These are phyloP conservation scores for Boletellus emodensis DNA, from an alignment of 768 basidiomycete species.

Conservation along the genomic window DNA sequence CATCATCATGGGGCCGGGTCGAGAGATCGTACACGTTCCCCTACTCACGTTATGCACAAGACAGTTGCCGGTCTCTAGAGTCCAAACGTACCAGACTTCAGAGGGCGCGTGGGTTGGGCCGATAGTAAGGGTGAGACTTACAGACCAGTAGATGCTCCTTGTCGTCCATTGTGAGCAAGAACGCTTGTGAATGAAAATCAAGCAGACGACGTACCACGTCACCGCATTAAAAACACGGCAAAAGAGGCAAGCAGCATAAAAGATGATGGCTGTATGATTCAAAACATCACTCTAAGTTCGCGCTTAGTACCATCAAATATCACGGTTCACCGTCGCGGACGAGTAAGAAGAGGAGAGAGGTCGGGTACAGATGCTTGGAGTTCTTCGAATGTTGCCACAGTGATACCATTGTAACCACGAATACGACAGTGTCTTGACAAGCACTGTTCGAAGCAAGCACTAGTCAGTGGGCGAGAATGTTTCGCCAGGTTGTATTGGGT, in stretches of 20 bases:
- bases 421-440: constrained; percentile 5
- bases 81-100: background rate
- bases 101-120: background rate
- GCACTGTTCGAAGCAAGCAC: background rate
- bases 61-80: background rate
- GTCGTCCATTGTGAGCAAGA: background rate
- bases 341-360: constrained; percentile 4
- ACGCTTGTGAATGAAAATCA: too few species aligned
- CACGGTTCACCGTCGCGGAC: constrained; percentile 10
- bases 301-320: too few species aligned
- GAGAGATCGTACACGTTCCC: background rate
- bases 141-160: background rate
- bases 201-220: constrained; percentile 3
- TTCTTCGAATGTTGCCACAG: constrained; percentile 6
- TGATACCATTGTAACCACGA: constrained; percentile 1
- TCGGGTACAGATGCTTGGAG: constrained; percentile 4
- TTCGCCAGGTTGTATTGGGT: background rate
- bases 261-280: constrained; percentile 1
- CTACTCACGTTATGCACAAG: background rate
- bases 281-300: background rate
- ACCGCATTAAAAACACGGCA: background rate
- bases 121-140: background rate
- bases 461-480: background rate
- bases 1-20: too few species aligned
- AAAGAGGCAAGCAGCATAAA: constrained; percentile 3